Percentiles rank a stretch among this genome's conserved stretches.
These are phyloP conservation scores for Bipolaris cookei DNA, from an alignment of 2,329 filamentous ascomycete species.

Conservation along the genomic window DNA sequence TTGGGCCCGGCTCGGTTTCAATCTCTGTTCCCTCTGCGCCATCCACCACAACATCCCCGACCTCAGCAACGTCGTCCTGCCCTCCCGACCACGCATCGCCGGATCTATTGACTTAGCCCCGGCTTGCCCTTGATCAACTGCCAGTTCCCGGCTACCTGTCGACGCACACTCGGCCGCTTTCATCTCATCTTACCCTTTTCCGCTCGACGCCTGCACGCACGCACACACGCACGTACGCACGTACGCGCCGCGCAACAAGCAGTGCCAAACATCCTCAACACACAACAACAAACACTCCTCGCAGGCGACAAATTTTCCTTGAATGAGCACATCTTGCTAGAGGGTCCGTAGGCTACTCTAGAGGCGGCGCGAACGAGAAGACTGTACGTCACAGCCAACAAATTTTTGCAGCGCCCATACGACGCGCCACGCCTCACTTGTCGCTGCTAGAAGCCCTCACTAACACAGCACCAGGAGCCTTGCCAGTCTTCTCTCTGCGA, in stretches of 20 bases:
- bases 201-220: background rate
- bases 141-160: constrained; percentile 16
- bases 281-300: constrained; percentile 7
- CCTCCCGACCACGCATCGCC: constrained; percentile 32
- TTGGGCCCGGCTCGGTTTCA: constrained; percentile 19
- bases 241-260: constrained; percentile 8
- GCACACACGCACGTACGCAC: background rate
- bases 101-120: constrained; percentile 52
- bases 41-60: constrained; percentile 11
- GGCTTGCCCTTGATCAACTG: constrained; percentile 31
- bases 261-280: constrained; percentile 23
- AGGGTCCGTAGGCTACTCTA: constrained; percentile 39
- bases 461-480: constrained; percentile 44
- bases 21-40: constrained; percentile 23
- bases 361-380: constrained; percentile 51
- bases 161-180: constrained; percentile 27
- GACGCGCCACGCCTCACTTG: constrained; percentile 6
- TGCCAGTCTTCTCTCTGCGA: constrained; percentile 52
- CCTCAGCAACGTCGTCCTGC: constrained; percentile 22
- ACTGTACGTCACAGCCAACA: constrained; percentile 43
- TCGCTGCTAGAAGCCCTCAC: constrained; percentile 6
- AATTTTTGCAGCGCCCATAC: background rate
- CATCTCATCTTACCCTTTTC: constrained; percentile 10
- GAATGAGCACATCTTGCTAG: constrained; percentile 47
- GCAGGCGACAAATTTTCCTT: constrained; percentile 35